Evolutionary conservation across 306 rosid species (phyloP).

Genomic region (Trifolium fragiferum): DNA sequence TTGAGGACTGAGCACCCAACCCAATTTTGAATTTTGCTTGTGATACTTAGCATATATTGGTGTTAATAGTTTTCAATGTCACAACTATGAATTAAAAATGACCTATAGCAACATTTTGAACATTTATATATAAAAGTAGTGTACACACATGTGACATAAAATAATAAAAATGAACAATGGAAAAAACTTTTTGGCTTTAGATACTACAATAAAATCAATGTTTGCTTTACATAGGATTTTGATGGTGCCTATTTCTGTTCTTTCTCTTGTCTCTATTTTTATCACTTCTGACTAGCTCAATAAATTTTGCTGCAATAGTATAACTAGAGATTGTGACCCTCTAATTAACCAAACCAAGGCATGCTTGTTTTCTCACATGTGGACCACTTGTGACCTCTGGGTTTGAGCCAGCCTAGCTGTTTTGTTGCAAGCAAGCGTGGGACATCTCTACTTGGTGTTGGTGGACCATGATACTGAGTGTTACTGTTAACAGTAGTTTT

Average conservation of each 20-base stretch:
- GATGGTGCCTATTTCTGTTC: conserved; percentile 36
- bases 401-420: conserved; percentile 42
- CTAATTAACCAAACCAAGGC: conserved; percentile 37
- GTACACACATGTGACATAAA: conserved; percentile 42
- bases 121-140: neutral
- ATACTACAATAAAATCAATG: conserved; percentile 28
- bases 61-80: conserved; percentile 20
- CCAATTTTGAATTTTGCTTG: conserved; percentile 35
- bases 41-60: neutral
- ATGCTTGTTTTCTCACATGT: conserved; percentile 27
- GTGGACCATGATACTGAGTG: conserved; percentile 44
- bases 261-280: conserved; percentile 40
- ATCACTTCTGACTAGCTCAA: conserved; percentile 25
- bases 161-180: conserved; percentile 31
- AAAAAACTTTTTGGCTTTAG: conserved; percentile 38
- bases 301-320: conserved; percentile 46
- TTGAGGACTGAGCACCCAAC: conserved; percentile 7
- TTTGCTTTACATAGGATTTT: conserved; percentile 1
- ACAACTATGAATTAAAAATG: conserved; percentile 34
- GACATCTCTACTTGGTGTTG: conserved; percentile 33
- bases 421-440: conserved; percentile 44
- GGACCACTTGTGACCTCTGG: conserved; percentile 42
- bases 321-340: conserved; percentile 43
- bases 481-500: conserved; percentile 41
- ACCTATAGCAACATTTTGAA: conserved; percentile 7